Evolutionary conservation across 306 rosid species (phyloP).

Genomic region (Quercus suber): DNA sequence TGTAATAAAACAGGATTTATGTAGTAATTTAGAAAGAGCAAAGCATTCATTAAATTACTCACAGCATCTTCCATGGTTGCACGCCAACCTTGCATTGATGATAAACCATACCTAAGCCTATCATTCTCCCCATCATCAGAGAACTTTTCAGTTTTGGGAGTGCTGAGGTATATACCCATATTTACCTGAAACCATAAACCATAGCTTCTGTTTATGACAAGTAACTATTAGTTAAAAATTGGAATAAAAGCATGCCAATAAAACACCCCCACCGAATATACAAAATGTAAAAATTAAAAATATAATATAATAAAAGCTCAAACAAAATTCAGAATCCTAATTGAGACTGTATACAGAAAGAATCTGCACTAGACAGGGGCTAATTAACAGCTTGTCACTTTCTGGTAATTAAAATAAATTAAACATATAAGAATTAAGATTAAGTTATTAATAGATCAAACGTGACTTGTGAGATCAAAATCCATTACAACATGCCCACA

Average conservation of each 20-base stretch:
- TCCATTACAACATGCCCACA: not conserved
- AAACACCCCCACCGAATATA: not conserved
- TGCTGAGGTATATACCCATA: conserved; percentile 95
- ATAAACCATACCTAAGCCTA: conserved; percentile 71
- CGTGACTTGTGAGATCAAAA: not conserved
- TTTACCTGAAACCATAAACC: conserved; percentile 26
- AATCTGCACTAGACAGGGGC: not conserved
- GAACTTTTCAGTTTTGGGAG: conserved; percentile 85
- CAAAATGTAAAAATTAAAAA: not conserved
- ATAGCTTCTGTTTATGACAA: not conserved
- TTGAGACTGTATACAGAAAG: not conserved
- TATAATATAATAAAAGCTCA: not conserved
- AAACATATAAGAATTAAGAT: not conserved
- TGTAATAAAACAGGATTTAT: conserved; percentile 6
- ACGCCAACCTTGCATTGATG: conserved; percentile 99
- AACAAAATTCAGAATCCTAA: not conserved
- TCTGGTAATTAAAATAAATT: not conserved
- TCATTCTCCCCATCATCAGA: conserved; percentile 86
- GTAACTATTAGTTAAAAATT: not conserved
- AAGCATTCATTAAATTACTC: conserved; percentile 40
- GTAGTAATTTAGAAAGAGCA: conserved; percentile 9
- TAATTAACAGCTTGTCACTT: not conserved
- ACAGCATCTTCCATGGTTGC: conserved; percentile 99
- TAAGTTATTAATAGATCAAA: not conserved
- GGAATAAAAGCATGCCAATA: not conserved